Base-by-base conservation (phyloP, 805 yeast genomes). In the Pichia heedii region DNA sequence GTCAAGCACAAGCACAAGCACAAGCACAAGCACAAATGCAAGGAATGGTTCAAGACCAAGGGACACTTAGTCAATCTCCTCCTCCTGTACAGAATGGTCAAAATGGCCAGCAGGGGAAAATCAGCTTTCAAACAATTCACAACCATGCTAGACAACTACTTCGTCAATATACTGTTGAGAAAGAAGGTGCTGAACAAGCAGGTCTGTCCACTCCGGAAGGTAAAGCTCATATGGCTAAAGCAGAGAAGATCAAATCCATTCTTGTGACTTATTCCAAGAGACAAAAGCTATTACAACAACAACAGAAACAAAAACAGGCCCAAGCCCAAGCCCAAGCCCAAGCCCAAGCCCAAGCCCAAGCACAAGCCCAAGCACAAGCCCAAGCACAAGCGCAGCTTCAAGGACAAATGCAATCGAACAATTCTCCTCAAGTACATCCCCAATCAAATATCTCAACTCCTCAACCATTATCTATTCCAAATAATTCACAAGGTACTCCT, bases 161-260 rank as follows among this genome's bases (percentile, higher is more conserved):
- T 12, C 74, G 71, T 47, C 82, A 78, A 43, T 75, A 77, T 49
- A 74, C 73, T 40, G 64, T 69, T 27, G 83, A 79, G 51, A 70
- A 77, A 27, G 76, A 75, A 20, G 73, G 74, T 51, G 88, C 87
- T 1, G 76, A 74, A 52, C 72, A 71, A 16, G 72, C 80, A 0
- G 85, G 86, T 3, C 68, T 69, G 29, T 75, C 72, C 22, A 71
- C 80, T 0, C 77, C 74, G 0, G 76, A 69, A 45, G 87, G 86
- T 18, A 74, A 75, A 51, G 79, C 77, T 48, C 81, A 81, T 52
- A 62, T 76, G 51, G 69, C 68, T 47, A 76, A 74, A 48, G 87
- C 86, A 3, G 78, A 81, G 36, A 73, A 72, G 43, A 77, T 82
- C 49, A 80, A 77, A 56, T 74, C 74, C 37, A 67, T 81, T 29